Evolutionary conservation across 1,284 basidiomycete genomes (phyloP), one percentile per base, ranked within the genome.

Genomic region (Grifola frondosa): DNA sequence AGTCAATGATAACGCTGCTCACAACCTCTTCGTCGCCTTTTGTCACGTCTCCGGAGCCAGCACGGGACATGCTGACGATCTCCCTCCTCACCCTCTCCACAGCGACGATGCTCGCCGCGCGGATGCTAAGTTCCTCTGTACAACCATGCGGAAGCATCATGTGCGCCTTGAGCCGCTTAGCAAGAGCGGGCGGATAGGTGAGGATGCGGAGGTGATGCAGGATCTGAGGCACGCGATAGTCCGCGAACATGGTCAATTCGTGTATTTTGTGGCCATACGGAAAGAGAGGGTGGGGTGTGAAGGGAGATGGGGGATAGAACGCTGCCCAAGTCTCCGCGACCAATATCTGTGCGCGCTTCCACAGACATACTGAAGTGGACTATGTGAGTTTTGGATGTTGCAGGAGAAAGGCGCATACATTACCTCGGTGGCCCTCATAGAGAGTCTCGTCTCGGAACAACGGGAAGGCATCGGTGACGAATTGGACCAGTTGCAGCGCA

Each of bases 241-340:
- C 89, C 5, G 89, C 87, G 62, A 91, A 91, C 89, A 91, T 91
- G 12, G 88, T 90, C 9, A 91, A 72, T 37, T 81, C 67, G 37
- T 75, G 70, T 44, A 87, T 84, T 29, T 66, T 63, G 20, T 84
- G 70, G 4, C 83, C 84, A 11, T 71, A 65, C 7, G 82, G 83
- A 62, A 88, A 87, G 31, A 90, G 68, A 4, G 86, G 88, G 61
- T 91, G 88, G 1, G 70, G 58, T 13, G 57, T 45, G 1, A 67
- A 54, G 2, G 70, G 44, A 11, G 62, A 50, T 2, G 69, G 58
- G 4, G 84, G 85, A 61, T 80, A 86, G 69, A 88, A 83, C 12
- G 88, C 84, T 3, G 84, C 88, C 88, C 88, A 92, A 0, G 80
- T 80, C 59, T 92, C 89, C 1, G 89, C 89, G 23, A 90, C 83